Conservation (phyloP, 768 basidiomycete genomes). For the Phylloporus rhodoxanthus region DNA sequence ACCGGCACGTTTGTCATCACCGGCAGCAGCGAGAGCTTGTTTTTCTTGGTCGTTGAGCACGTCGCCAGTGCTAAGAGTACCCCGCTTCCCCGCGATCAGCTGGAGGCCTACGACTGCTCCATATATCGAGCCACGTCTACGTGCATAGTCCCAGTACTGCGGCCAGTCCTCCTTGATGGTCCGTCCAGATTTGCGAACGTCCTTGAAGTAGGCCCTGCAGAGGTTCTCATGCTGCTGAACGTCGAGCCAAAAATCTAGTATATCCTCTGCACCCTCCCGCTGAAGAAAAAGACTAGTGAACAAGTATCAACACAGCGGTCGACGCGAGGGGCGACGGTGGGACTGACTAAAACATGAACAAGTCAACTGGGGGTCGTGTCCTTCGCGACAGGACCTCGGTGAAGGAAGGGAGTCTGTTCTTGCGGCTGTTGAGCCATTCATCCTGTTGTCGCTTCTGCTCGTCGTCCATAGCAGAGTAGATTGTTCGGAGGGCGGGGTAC, state of each 20-base stretch:
- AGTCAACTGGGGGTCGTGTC: constrained; percentile 91
- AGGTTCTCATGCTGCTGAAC: constrained; percentile 99
- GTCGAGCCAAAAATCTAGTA: constrained; percentile 97
- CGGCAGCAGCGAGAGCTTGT: constrained; percentile 46
- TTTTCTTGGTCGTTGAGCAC: constrained; percentile 66
- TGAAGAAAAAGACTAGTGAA: constrained; percentile 81
- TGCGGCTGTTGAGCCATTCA: constrained; percentile 67
- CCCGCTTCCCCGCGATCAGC: constrained; percentile 60
- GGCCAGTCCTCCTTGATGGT: constrained; percentile 98
- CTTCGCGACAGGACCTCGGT: constrained; percentile 86
- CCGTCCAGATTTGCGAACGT: constrained; percentile 89
- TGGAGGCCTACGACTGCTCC: constrained; percentile 80
- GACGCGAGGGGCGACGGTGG: not conserved
- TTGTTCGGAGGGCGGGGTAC: constrained; percentile 5
- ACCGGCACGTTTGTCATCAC: constrained; percentile 43
- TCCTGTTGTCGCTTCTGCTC: constrained; percentile 53
- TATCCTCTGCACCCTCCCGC: constrained; percentile 92
- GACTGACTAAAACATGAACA: constrained; percentile 98
- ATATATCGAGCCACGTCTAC: constrained; percentile 88
- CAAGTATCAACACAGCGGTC: constrained; percentile 4
- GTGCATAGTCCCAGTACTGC: constrained; percentile 93
- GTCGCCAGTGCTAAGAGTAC: constrained; percentile 77
- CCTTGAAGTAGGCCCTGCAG: constrained; percentile 98
- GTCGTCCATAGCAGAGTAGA: constrained; percentile 41
- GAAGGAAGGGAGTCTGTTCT: constrained; percentile 79